Base-by-base conservation (phyloP, 306 rosid genomes). In the Vigna reflexopilosa region DNA sequence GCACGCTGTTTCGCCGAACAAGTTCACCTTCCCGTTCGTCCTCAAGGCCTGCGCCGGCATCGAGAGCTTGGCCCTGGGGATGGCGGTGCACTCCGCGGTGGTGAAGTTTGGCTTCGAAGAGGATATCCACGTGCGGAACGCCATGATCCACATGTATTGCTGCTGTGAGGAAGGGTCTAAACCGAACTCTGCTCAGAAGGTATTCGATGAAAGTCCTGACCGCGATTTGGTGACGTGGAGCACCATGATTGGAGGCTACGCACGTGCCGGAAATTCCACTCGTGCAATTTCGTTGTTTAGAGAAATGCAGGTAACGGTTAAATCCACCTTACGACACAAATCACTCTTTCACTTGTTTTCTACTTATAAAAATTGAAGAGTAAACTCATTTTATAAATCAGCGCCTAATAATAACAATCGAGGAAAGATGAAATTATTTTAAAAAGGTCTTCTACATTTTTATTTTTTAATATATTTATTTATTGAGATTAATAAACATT, bases 41-140 rank as follows among this genome's bases (percentile, higher is more conserved):
- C 93, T 94, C 47, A 94, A 94, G 83, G 96, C 90, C 32, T 94
- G 97, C 68, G 97, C 96, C 5, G 96, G 98, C 9, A 28, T 94
- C 42, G 88, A 75, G n/a, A 56, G 54, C 36, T 58, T 90, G 85
- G 68, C 52, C 70, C 59, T 94, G 20, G 97, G 96, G 6, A 77
- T 75, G 59, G 51, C 87, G 19, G 85, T 88, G 79, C 98, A 94
- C 77, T 93, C 91, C 15, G 87, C 87, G 36, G 86, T 84, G 5
- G 82, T 90, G 32, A 94, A 89, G 73, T 82, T 85, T 28, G 97
- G 97, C 5, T 94, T 94, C 80, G 88, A 83, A 7, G 85, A 76
- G 1, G 97, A 92, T 62, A 32, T 76, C 26, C 98, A 94, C 75
- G 96, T 94, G 3, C 82, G 69, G 79, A 94, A 94, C 78, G 89